Evolutionary conservation across 768 basidiomycete species (phyloP).

Genomic region (Amyloporia xantha): DNA sequence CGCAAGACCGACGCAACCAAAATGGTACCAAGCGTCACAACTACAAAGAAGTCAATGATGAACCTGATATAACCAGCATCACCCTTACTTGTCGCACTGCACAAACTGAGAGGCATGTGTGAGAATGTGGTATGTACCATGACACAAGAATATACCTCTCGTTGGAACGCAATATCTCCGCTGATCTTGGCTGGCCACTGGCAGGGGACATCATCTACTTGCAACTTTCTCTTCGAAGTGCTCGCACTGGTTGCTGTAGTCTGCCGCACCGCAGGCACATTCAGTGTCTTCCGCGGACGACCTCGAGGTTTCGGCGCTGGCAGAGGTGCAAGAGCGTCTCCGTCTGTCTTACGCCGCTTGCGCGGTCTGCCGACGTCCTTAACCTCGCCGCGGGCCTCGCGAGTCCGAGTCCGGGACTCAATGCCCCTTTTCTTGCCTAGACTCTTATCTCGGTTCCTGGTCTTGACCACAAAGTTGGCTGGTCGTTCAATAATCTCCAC

Average conservation of each 20-base stretch:
- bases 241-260: background rate
- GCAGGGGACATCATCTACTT: conserved; percentile 1
- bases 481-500: conserved; percentile 4
- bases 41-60: conserved; percentile 2
- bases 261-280: background rate
- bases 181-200: conserved; percentile 11
- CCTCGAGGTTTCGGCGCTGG: background rate
- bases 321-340: background rate
- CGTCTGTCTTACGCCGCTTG: conserved; percentile 13
- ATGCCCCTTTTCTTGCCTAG: background rate
- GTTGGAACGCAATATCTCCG: conserved; percentile 10
- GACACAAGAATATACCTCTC: conserved; percentile 16
- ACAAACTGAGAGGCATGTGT: no score
- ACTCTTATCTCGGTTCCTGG: background rate
- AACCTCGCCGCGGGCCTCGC: background rate
- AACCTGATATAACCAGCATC: background rate
- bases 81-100: conserved; percentile 11
- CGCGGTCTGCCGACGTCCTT: background rate
- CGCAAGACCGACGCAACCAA: conserved; percentile 16
- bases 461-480: background rate
- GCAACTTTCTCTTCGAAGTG: background rate
- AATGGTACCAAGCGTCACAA: conserved; percentile 19
- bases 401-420: no score
- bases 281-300: background rate
- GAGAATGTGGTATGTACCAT: no score